Evolutionary conservation across 345 rosid genomes (phyloP).

Genomic region (Gossypium raimondii): DNA sequence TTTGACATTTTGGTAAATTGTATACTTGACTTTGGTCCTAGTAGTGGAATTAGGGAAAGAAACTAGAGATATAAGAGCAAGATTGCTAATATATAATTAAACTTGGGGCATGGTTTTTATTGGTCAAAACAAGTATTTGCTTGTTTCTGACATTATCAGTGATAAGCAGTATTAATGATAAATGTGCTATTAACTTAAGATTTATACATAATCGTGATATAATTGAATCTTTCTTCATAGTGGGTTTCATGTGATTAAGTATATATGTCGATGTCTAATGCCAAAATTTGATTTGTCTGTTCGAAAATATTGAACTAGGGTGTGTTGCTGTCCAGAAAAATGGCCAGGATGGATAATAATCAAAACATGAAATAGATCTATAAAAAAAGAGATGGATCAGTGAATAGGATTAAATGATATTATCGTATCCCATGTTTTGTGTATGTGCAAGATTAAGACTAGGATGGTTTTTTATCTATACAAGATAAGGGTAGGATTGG

Average conservation of each 20-base stretch:
- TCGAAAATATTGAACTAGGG: neutral
- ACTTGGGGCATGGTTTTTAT: neutral
- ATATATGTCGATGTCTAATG: neutral
- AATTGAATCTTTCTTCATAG: neutral
- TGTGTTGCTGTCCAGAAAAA: neutral
- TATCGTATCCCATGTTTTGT: neutral
- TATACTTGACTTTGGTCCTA: neutral
- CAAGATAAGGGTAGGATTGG: neutral
- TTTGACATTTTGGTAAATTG: neutral
- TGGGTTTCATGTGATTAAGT: neutral
- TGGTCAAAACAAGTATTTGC: neutral
- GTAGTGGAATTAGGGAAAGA: neutral
- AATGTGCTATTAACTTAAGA: neutral
- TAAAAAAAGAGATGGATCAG: no score
- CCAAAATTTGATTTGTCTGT: neutral
- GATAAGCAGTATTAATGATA: neutral
- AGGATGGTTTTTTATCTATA: neutral
- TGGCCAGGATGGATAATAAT: neutral
- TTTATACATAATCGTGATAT: neutral
- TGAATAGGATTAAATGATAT: slow-evolving; percentile 3
- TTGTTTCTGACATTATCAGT: neutral
- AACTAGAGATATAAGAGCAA: neutral
- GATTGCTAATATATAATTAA: neutral
- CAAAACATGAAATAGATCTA: no score
- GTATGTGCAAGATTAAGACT: neutral